These are phyloP conservation scores for Helianthus tuberosus DNA, from an alignment of 129 eudicot genomes.

Conservation along the genomic window DNA sequence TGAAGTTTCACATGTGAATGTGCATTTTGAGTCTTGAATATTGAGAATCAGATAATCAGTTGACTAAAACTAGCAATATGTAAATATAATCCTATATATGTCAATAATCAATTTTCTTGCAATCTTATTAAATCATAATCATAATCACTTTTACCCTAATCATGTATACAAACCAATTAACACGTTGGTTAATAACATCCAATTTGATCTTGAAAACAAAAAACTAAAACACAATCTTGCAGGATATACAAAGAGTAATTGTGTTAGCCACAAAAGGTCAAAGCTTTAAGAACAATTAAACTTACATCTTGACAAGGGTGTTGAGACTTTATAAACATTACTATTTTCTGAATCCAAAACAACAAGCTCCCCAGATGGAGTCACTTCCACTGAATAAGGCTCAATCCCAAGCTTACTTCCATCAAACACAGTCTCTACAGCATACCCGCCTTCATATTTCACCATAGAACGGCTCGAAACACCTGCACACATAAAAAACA, in stretches of 20 bases:
- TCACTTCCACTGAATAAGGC: constrained; percentile 72
- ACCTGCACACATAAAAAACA: constrained; percentile 35
- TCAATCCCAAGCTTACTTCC: constrained; percentile 96
- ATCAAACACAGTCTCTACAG: constrained; percentile 91
- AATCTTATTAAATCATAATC: constrained; percentile 1
- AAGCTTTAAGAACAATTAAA: background rate
- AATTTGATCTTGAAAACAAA: constrained; percentile 5
- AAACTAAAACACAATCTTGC: background rate
- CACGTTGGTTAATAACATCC: background rate
- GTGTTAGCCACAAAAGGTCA: background rate
- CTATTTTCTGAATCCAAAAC: constrained; percentile 84
- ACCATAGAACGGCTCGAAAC: constrained; percentile 81
- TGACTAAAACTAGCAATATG: no score
- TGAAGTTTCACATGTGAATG: background rate
- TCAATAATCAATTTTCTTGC: background rate
- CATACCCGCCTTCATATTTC: constrained; percentile 93
- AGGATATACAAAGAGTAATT: background rate
- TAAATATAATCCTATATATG: background rate
- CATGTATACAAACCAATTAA: constrained; percentile 2
- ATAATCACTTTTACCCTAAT: background rate
- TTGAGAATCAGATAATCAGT: background rate
- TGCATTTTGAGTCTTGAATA: background rate
- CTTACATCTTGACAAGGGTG: constrained; percentile 91
- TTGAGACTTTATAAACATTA: constrained; percentile 73
- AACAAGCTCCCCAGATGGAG: constrained; percentile 74